Conservation (phyloP, 169 alveolate genomes). For the Cystoisospora suis region DNA sequence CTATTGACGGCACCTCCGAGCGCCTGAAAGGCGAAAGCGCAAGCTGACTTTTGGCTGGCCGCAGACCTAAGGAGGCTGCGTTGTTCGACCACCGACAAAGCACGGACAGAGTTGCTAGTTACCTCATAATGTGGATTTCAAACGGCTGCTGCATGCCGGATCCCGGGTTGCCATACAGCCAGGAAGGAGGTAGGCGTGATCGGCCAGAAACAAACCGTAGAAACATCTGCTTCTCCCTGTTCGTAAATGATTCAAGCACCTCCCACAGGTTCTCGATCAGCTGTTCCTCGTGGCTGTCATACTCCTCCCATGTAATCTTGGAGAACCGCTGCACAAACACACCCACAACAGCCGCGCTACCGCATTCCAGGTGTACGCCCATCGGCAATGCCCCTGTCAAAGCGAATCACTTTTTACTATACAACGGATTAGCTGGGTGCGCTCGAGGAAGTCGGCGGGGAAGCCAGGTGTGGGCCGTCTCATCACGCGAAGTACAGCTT, state of each 20-base stretch:
- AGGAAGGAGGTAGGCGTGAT: conserved; percentile 85
- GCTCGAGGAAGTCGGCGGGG: no score
- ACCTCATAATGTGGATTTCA: conserved; percentile 84
- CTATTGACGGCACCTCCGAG: no score
- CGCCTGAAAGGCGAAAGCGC: no score
- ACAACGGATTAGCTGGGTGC: no score
- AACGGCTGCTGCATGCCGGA: conserved; percentile 69
- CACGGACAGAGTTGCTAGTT: conserved; percentile 38
- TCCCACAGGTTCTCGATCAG: conserved; percentile 50
- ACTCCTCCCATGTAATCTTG: conserved; percentile 43
- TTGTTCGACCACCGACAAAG: conserved; percentile 44
- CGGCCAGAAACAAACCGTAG: conserved; percentile 90
- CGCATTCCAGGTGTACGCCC: no score
- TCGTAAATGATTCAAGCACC: conserved; percentile 22
- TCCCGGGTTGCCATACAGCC: conserved; percentile 39
- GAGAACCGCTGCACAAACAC: conserved; percentile 54
- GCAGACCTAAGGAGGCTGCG: no score
- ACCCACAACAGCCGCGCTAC: neutral
- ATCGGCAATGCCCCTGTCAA: no score
- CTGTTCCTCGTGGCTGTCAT: conserved; percentile 27
- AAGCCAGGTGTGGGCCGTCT: no score
- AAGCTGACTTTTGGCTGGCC: no score
- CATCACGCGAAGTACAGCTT: no score
- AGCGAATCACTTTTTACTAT: no score
- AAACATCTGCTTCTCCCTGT: conserved; percentile 74